phyloP scores from a whole-genome alignment of 768 basidiomycete genomes.

The Suillus lakei region DNA sequence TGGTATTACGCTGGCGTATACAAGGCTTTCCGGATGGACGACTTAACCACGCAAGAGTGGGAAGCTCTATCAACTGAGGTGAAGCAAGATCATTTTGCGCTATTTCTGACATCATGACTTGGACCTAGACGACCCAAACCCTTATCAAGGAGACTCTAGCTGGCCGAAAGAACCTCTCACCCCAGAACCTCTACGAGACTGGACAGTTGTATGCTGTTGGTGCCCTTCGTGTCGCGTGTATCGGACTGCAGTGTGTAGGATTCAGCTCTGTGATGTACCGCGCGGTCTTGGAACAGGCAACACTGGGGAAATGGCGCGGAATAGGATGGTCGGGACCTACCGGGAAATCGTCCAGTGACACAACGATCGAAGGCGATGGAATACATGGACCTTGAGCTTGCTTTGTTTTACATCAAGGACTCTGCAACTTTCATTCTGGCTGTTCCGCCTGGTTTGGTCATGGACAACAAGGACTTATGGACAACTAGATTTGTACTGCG shows the following conservation, averaged over 20 bases:
- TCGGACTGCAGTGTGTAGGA: conserved; percentile 77
- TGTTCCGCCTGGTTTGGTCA: not conserved
- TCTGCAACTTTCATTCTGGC: conserved; percentile 1
- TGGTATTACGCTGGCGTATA: conserved; percentile 90
- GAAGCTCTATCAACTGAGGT: conserved; percentile 69
- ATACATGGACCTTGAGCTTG: not conserved
- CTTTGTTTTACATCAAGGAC: not conserved
- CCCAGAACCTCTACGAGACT: conserved; percentile 78
- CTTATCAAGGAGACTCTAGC: conserved; percentile 75
- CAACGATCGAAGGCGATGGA: not conserved
- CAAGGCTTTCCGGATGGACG: conserved; percentile 65
- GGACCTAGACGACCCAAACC: conserved; percentile 60
- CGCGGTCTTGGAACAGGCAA: conserved; percentile 67
- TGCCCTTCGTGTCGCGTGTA: conserved; percentile 72
- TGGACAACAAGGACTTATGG: not conserved
- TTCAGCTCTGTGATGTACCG: conserved; percentile 73
- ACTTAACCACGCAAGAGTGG: conserved; percentile 73
- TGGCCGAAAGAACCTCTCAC: conserved; percentile 75
- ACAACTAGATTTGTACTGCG: not conserved
- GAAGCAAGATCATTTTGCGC: conserved; percentile 18
- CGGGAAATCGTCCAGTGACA: not conserved
- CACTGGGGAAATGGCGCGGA: conserved; percentile 28
- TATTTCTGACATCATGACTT: conserved; percentile 5
- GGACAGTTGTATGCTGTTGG: conserved; percentile 74
- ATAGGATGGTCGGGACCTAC: not conserved